A percentile compares a stretch with the other conserved stretches of the same genome.
Conservation (phyloP, 2,329 filamentous ascomycete species). For the Colletotrichum incanum region DNA sequence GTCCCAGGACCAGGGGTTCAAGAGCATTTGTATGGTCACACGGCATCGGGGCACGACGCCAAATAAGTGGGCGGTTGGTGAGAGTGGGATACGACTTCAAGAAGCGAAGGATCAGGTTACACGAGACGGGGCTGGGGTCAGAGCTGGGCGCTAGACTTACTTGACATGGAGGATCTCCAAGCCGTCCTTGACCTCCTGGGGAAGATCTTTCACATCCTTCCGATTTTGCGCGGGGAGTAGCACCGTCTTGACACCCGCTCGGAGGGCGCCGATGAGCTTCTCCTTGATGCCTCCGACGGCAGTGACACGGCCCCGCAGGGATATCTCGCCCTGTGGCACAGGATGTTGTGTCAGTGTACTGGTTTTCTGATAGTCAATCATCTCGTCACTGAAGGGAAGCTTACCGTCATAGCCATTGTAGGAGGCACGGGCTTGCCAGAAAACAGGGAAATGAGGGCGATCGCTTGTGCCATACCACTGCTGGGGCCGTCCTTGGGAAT, state of each 20-base stretch:
- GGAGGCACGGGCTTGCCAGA: slow-evolving; percentile 88
- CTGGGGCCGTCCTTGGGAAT: slow-evolving; percentile 93
- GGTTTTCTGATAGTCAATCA: neutral
- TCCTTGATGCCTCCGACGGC: slow-evolving; percentile 98
- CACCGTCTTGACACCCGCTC: slow-evolving; percentile 95
- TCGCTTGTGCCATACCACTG: slow-evolving; percentile 93
- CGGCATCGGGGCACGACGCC: slow-evolving; percentile 39
- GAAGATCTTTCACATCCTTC: slow-evolving; percentile 93
- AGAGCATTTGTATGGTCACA: slow-evolving; percentile 23
- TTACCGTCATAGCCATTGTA: slow-evolving; percentile 93
- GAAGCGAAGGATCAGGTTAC: slow-evolving; percentile 37
- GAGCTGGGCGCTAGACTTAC: slow-evolving; percentile 66
- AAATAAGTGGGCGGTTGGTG: slow-evolving; percentile 35
- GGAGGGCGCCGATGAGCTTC: slow-evolving; percentile 94
- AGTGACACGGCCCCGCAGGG: slow-evolving; percentile 89
- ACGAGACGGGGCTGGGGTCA: slow-evolving; percentile 57
- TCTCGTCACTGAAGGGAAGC: slow-evolving; percentile 48
- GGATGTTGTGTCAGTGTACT: slow-evolving; percentile 36
- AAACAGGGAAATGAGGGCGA: slow-evolving; percentile 93
- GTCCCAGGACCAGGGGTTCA: slow-evolving; percentile 28
- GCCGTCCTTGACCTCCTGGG: slow-evolving; percentile 88
- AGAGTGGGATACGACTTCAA: slow-evolving; percentile 39
- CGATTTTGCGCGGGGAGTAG: slow-evolving; percentile 89
- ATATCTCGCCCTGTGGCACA: slow-evolving; percentile 73
- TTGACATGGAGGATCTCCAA: slow-evolving; percentile 91